Conservation (phyloP, 2,329 filamentous ascomycete species). For the Pseudocercospora crystallina region DNA sequence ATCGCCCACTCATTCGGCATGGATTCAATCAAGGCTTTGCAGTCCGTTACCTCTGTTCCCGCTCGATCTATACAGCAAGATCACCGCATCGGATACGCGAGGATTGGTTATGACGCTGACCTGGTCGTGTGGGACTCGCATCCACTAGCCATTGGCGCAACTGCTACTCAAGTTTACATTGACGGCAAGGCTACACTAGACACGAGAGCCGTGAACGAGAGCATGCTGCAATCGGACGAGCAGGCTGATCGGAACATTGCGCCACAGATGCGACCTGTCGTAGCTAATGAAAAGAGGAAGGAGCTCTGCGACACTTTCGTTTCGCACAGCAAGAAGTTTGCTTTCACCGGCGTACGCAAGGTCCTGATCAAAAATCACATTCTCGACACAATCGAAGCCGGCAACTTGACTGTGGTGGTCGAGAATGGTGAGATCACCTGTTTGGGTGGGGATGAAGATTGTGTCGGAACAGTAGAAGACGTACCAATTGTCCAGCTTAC, state of each 20-base stretch:
- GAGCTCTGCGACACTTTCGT: not conserved
- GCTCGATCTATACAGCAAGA: not conserved
- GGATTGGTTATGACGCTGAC: constrained; percentile 2
- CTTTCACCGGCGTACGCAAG: not conserved
- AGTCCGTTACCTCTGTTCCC: not conserved
- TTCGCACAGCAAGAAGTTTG: not conserved
- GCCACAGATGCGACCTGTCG: not conserved
- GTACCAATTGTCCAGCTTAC: not conserved
- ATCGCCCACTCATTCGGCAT: constrained; percentile 1
- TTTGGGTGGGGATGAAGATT: not conserved
- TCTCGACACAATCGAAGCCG: not conserved
- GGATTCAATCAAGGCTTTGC: not conserved
- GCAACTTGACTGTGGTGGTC: not conserved
- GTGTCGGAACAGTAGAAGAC: not conserved
- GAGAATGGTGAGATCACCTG: not conserved
- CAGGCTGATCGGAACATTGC: not conserved
- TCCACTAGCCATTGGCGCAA: constrained; percentile 1
- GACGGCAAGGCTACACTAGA: not conserved
- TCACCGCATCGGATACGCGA: constrained; percentile 1
- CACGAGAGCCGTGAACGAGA: not conserved
- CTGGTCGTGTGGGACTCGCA: constrained; percentile 1
- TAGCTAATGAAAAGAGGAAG: not conserved
- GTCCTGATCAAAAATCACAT: not conserved
- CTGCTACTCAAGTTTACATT: not conserved
- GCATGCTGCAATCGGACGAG: not conserved